Evolutionary conservation across 495 filamentous ascomycete species (phyloP).

Genomic region (Aspergillus funiculosus): DNA sequence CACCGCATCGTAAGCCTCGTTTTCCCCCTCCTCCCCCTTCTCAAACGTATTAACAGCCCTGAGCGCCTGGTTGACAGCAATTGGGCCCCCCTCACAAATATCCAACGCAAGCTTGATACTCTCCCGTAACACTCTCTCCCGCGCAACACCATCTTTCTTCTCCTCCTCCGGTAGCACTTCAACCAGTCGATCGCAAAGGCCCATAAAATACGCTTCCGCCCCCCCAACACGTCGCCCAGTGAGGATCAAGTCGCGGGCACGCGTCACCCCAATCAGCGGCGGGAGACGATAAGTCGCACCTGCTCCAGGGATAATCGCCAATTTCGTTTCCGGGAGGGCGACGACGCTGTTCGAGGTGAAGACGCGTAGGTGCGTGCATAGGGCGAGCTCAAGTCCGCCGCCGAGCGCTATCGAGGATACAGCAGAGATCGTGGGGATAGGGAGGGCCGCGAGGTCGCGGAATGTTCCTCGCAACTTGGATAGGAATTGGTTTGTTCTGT

Average conservation of each 20-base stretch:
- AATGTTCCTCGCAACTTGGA: conserved; percentile 66
- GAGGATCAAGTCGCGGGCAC: conserved; percentile 77
- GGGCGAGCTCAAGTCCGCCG: conserved; percentile 85
- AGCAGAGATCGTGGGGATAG: conserved; percentile 83
- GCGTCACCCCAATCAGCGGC: conserved; percentile 61
- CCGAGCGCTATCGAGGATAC: conserved; percentile 77
- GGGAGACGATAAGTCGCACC: conserved; percentile 87
- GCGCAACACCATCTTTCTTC: conserved; percentile 45
- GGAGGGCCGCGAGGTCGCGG: conserved; percentile 57
- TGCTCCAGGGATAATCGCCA: conserved; percentile 91
- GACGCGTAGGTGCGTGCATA: conserved; percentile 80
- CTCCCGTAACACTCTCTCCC: conserved; percentile 60
- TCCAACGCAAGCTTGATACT: conserved; percentile 71
- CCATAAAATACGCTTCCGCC: conserved; percentile 75
- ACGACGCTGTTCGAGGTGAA: conserved; percentile 66
- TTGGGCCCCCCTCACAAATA: conserved; percentile 82
- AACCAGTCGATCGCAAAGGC: conserved; percentile 77
- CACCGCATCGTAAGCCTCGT: conserved; percentile 70
- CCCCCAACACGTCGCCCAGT: conserved; percentile 77
- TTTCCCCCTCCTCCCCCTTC: conserved; percentile 61
- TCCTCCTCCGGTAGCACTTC: conserved; percentile 59
- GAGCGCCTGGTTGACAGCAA: conserved; percentile 67
- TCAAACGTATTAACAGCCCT: conserved; percentile 60
- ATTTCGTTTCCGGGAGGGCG: conserved; percentile 80
- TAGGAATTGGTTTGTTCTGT: conserved; percentile 72